Evolutionary conservation across 1,284 basidiomycete species (phyloP), one percentile per base, ranked within the genome.

Genomic region (Marasmius tenuissimus): DNA sequence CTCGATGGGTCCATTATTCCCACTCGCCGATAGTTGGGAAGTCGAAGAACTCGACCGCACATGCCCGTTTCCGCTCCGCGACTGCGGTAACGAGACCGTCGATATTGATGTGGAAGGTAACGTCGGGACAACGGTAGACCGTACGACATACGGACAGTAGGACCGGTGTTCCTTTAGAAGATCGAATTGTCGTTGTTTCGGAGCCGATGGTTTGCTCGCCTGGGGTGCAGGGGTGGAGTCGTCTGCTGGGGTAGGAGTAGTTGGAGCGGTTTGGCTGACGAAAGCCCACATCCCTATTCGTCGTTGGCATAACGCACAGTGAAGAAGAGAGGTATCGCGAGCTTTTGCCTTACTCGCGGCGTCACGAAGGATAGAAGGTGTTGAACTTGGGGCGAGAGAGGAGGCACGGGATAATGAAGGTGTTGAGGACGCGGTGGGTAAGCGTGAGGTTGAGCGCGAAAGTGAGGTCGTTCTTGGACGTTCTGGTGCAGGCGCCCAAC

Each of bases 261-360:
- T 58, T 6, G 54, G 51, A 12, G 65, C 18, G 1, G 71, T 60
- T 16, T 70, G 71, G 6, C 77, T 77, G 14, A 76, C 69, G 69
- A 91, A 92, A 0, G 86, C 83, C 91, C 91, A 93, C 35, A 93
- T 74, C 2, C 91, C 91, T 48, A 93, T 78, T 9, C 91, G 82
- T 33, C 91, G 81, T 68, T 91, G 90, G 68, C 91, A 93, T 20
- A 93, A 75, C 6, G 75, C 62, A 64, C 91, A 93, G 61, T 86
- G 81, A 2, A 93, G 72, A 9, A 91, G 76, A 0, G 83, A 73
- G 9, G 80, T 77, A 45, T 85, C 84, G 11, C 75, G 74, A 64
- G 67, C 76, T 71, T 6, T 63, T 45, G 47, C 63, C 20, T 63
- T 66, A 63, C 52, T 58, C 58, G 57, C 1, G 66, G 68, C 27